phyloP scores from a whole-genome alignment of 495 filamentous ascomycete species.

The Penicillium robsamsonii region DNA sequence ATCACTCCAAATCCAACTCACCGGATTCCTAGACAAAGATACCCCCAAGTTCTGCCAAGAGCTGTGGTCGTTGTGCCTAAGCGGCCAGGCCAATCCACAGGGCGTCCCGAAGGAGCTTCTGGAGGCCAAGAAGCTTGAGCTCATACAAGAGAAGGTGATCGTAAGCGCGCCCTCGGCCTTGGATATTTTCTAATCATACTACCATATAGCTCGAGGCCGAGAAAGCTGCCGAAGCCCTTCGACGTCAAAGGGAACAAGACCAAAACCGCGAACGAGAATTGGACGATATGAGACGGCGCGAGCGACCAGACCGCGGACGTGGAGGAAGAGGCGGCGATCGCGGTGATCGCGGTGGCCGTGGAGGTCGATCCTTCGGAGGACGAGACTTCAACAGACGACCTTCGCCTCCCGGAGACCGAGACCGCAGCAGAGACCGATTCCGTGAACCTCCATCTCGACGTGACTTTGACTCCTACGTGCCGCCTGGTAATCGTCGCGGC shows the following conservation, averaged over 20 bases:
- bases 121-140: slow-evolving; percentile 92
- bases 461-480: slow-evolving; percentile 59
- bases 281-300: slow-evolving; percentile 65
- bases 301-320: slow-evolving; percentile 67
- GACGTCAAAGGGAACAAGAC: slow-evolving; percentile 67
- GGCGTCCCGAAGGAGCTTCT: slow-evolving; percentile 92
- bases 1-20: slow-evolving; percentile 87
- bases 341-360: slow-evolving; percentile 32
- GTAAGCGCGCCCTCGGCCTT: too few species aligned
- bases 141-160: slow-evolving; percentile 86
- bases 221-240: slow-evolving; percentile 72
- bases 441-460: slow-evolving; percentile 52
- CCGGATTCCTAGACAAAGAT: slow-evolving; percentile 92
- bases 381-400: slow-evolving; percentile 55
- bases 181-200: slow-evolving; percentile 12
- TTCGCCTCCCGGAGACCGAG: slow-evolving; percentile 57
- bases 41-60: slow-evolving; percentile 90
- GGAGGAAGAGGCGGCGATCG: slow-evolving; percentile 52
- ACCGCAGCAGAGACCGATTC: slow-evolving; percentile 52
- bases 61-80: slow-evolving; percentile 86
- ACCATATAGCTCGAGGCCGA: slow-evolving; percentile 70
- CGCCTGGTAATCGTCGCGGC: slow-evolving; percentile 36
- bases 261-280: slow-evolving; percentile 56
- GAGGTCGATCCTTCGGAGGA: slow-evolving; percentile 45
- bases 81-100: slow-evolving; percentile 81